phyloP scores from a whole-genome alignment of 139 green algal species.

The Tetradesmus lagerheimii region DNA sequence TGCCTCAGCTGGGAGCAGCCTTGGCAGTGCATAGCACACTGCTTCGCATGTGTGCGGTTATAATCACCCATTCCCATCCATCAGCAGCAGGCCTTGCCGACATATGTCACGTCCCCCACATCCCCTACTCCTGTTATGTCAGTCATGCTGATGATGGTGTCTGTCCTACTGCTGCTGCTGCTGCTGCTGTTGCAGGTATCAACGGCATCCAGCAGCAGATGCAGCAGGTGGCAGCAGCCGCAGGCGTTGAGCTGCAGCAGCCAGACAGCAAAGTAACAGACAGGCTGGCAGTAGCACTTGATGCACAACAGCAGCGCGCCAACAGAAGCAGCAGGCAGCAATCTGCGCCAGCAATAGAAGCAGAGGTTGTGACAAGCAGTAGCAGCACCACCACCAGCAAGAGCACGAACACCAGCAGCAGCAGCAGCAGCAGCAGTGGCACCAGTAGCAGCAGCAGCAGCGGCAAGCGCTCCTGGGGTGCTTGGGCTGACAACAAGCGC shows the following conservation, averaged over 20 bases:
- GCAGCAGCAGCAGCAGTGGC: not conserved
- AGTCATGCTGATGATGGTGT: too few species aligned
- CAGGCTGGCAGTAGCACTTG: not conserved
- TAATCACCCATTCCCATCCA: too few species aligned
- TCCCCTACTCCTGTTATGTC: too few species aligned
- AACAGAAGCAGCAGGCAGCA: slow-evolving; percentile 28
- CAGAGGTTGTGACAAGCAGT: not conserved
- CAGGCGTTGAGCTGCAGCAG: not conserved
- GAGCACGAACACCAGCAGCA: not conserved
- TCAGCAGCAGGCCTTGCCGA: too few species aligned
- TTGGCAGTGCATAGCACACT: too few species aligned
- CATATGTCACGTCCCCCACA: too few species aligned
- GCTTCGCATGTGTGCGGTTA: too few species aligned
- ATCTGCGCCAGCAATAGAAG: not conserved
- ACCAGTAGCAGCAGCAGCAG: not conserved
- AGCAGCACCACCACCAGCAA: slow-evolving; percentile 26
- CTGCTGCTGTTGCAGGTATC: slow-evolving; percentile 4
- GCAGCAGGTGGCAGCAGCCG: slow-evolving; percentile 23
- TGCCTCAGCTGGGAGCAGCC: too few species aligned
- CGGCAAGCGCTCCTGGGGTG: slow-evolving; percentile 46
- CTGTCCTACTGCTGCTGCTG: not conserved
- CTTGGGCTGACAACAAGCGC: slow-evolving; percentile 41
- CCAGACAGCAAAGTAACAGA: slow-evolving; percentile 4
- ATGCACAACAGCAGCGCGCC: not conserved
- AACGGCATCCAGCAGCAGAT: slow-evolving; percentile 18